Evolutionary conservation across 2,329 filamentous ascomycete genomes (phyloP).

Genomic region (Erysiphe pulchra): DNA sequence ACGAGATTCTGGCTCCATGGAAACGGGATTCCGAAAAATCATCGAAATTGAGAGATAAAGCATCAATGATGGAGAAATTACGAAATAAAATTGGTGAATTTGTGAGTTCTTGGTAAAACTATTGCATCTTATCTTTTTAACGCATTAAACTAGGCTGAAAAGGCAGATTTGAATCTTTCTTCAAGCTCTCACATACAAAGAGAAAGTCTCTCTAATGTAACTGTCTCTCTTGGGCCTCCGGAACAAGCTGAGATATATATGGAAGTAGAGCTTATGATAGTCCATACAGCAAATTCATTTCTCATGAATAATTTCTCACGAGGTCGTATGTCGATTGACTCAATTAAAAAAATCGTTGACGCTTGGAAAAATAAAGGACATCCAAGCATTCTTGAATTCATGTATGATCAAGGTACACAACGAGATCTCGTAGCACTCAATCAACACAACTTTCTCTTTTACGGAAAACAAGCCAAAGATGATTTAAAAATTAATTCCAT

Average conservation of each 20-base stretch:
- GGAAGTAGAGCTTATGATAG: conserved; percentile 13
- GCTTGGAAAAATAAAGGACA: conserved; percentile 19
- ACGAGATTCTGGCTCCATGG: conserved; percentile 2
- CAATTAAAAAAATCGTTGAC: conserved; percentile 12
- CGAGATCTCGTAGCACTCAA: conserved; percentile 21
- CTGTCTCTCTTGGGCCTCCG: conserved; percentile 8
- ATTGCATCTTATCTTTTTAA: background rate
- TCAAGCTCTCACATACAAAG: conserved; percentile 3
- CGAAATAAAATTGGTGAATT: conserved; percentile 11
- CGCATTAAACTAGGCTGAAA: conserved; percentile 8
- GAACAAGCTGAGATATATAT: conserved; percentile 12
- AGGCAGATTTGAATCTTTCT: conserved; percentile 9
- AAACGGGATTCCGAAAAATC: background rate
- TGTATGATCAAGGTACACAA: conserved; percentile 25
- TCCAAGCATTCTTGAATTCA: conserved; percentile 22
- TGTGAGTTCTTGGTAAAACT: conserved; percentile 5
- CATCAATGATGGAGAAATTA: conserved; percentile 10
- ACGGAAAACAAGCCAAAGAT: conserved; percentile 17
- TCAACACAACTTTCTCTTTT: conserved; percentile 19
- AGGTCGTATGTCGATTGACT: conserved; percentile 10
- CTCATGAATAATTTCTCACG: conserved; percentile 13
- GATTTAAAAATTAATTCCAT: conserved; percentile 16
- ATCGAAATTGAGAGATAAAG: conserved; percentile 5
- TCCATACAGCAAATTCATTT: conserved; percentile 12
- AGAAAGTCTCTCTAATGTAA: conserved; percentile 5